A percentile compares a stretch with the other conserved stretches of the same genome.
Evolutionary conservation across 176 grass and related monocot genomes (phyloP).

Genomic region (Rhynchospora tenuis): DNA sequence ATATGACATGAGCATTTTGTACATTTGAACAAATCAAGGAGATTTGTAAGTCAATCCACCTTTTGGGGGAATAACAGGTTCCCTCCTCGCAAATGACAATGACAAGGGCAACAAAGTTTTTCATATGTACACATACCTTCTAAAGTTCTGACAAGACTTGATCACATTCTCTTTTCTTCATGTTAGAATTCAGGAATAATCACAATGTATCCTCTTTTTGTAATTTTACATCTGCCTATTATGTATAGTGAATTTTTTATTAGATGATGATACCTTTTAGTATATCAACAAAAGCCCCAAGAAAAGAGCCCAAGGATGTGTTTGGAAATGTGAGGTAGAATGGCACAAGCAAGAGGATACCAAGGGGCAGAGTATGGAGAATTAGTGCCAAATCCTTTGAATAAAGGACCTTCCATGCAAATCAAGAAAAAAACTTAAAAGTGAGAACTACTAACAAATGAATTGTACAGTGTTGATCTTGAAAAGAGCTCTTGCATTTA

Average conservation of each 20-base stretch:
- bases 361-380: constrained; percentile 73
- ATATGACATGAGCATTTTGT: background rate
- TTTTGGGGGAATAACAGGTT: background rate
- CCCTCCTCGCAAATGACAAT: background rate
- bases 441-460: constrained; percentile 20
- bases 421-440: constrained; percentile 23
- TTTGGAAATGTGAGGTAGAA: constrained; percentile 59
- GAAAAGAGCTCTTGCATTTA: background rate
- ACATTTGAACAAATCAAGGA: background rate
- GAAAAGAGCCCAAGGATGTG: constrained; percentile 43
- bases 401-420: constrained; percentile 72
- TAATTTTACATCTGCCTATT: background rate
- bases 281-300: constrained; percentile 42
- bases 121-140: background rate
- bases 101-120: background rate
- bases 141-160: background rate
- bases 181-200: background rate
- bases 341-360: constrained; percentile 58
- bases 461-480: constrained; percentile 14
- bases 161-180: background rate
- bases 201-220: background rate
- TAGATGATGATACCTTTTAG: constrained; percentile 51
- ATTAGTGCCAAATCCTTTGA: constrained; percentile 55
- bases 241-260: background rate
- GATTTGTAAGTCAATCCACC: background rate